These are phyloP conservation scores for Tribonema minus DNA, from an alignment of 108 stramenopile species.

Conservation along the genomic window DNA sequence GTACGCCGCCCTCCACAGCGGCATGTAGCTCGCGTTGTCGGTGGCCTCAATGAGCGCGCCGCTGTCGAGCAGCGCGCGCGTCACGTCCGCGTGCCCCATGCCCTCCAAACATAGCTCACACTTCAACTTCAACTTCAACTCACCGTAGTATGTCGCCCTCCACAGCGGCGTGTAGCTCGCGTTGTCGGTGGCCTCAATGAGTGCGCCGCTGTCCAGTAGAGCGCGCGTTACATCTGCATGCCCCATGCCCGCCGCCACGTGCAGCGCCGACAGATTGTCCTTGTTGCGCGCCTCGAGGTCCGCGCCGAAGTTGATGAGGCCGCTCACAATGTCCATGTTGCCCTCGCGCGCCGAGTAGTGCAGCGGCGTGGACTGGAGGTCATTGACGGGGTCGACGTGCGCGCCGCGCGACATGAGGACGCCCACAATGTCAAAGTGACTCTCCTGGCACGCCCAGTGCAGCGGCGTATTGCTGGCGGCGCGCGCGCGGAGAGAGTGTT, in stretches of 20 bases:
- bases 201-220: constrained; percentile 24
- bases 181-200: constrained; percentile 28
- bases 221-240: constrained; percentile 24
- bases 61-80: constrained; percentile 23
- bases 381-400: constrained; percentile 32
- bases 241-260: constrained; percentile 40
- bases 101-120: too few species aligned
- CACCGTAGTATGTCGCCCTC: constrained; percentile 32
- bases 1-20: constrained; percentile 33
- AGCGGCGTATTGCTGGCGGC: constrained; percentile 37
- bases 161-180: constrained; percentile 32
- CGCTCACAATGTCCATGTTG: constrained; percentile 33
- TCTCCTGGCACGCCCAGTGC: constrained; percentile 41
- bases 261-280: constrained; percentile 33
- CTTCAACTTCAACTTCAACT: too few species aligned
- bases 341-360: too few species aligned
- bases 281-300: constrained; percentile 36
- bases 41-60: constrained; percentile 27
- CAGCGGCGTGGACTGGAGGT: constrained; percentile 43
- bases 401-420: constrained; percentile 38
- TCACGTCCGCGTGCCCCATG: constrained; percentile 36
- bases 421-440: constrained; percentile 45
- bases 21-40: constrained; percentile 23
- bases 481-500: too few species aligned
- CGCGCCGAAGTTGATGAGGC: constrained; percentile 29